These are phyloP conservation scores for Candida suzukii DNA, from an alignment of 805 yeast species.

Conservation along the genomic window DNA sequence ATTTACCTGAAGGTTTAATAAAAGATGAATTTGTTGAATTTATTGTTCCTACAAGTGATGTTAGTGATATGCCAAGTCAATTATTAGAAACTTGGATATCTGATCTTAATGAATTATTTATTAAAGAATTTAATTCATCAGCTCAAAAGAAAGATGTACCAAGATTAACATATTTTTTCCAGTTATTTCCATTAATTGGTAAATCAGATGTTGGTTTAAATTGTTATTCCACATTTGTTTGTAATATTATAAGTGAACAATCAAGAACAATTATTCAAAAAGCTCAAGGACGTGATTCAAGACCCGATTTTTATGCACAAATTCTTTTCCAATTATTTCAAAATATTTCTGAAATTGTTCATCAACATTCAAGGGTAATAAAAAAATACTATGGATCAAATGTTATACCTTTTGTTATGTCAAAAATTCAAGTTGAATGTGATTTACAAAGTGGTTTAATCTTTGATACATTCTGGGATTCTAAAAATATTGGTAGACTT, in stretches of 20 bases:
- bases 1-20: constrained; percentile 46
- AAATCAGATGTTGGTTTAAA: constrained; percentile 64
- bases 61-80: constrained; percentile 69
- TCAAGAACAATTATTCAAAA: constrained; percentile 58
- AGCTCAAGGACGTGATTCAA: constrained; percentile 26
- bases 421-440: constrained; percentile 74
- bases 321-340: constrained; percentile 69
- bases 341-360: constrained; percentile 74
- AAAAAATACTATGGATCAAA: constrained; percentile 60
- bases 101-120: constrained; percentile 51
- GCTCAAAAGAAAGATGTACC: constrained; percentile 60
- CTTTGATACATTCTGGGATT: constrained; percentile 78
- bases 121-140: constrained; percentile 60
- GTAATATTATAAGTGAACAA: constrained; percentile 76
- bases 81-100: constrained; percentile 53
- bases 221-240: constrained; percentile 80
- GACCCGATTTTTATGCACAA: constrained; percentile 49
- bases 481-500: constrained; percentile 49
- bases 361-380: constrained; percentile 80
- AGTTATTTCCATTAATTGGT: constrained; percentile 80
- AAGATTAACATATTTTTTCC: constrained; percentile 70
- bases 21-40: constrained; percentile 66
- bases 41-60: constrained; percentile 79
- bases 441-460: constrained; percentile 91
- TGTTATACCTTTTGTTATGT: constrained; percentile 61